Percentiles rank a stretch among this genome's conserved stretches.
phyloP scores from a whole-genome alignment of 1,284 basidiomycete genomes.

The Papiliotrema flavescens region DNA sequence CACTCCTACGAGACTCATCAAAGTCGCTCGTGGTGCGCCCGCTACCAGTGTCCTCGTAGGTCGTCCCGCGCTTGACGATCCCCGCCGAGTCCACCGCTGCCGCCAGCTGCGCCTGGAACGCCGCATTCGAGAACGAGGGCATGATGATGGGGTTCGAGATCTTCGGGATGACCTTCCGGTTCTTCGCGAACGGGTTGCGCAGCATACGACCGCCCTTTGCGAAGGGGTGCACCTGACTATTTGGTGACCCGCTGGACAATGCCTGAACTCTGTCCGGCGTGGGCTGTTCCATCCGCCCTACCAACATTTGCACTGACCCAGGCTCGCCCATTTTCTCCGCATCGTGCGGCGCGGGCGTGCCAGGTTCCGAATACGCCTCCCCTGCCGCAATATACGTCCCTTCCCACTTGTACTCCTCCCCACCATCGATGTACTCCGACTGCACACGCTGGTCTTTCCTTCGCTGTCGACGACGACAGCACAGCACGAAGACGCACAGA shows the following conservation, averaged over 20 bases:
- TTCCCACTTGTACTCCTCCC: slow-evolving; percentile 35
- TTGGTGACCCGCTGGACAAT: neutral
- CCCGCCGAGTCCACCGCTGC: slow-evolving; percentile 25
- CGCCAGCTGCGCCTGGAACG: slow-evolving; percentile 30
- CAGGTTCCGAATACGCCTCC: slow-evolving; percentile 19
- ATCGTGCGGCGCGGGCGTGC: slow-evolving; percentile 24
- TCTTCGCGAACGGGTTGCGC: slow-evolving; percentile 18
- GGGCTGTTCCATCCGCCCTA: neutral
- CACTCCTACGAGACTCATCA: neutral
- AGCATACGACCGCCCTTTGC: slow-evolving; percentile 1
- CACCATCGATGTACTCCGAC: slow-evolving; percentile 24
- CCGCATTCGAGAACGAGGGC: slow-evolving; percentile 25
- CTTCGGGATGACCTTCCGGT: slow-evolving; percentile 9
- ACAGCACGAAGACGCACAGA: slow-evolving; percentile 56
- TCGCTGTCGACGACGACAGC: slow-evolving; percentile 54
- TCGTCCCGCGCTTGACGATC: slow-evolving; percentile 17
- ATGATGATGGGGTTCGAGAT: slow-evolving; percentile 29
- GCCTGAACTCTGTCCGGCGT: neutral
- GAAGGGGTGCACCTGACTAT: neutral
- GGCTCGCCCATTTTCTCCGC: slow-evolving; percentile 19
- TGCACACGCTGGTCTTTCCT: slow-evolving; percentile 19
- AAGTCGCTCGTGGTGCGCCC: neutral
- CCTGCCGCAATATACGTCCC: neutral
- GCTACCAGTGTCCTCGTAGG: neutral
- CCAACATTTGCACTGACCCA: slow-evolving; percentile 11